Conservation (phyloP, 176 grass and related monocot genomes). For the bread wheat (Triticum aestivum) region DNA sequence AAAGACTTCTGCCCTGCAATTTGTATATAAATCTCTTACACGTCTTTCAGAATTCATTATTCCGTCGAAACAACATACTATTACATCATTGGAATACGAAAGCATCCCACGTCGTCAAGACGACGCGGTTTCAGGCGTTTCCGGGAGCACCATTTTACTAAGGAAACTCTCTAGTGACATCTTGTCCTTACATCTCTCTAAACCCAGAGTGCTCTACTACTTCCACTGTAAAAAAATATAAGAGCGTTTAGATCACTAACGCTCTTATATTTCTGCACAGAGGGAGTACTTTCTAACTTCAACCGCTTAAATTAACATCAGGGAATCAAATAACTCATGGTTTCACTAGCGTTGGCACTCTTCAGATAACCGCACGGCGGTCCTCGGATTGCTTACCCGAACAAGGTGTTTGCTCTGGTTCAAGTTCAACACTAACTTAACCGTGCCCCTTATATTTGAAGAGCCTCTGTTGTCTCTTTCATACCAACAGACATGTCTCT, state of each 20-base stretch:
- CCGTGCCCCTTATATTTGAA: too few relatives aligned
- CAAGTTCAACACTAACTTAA: too few relatives aligned
- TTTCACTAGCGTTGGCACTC: not conserved
- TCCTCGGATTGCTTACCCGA: not conserved
- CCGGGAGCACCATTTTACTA: constrained; percentile 10
- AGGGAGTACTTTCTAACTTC: not conserved
- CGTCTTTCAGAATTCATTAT: not conserved
- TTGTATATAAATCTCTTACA: not conserved
- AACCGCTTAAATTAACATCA: not conserved
- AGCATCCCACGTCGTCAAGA: not conserved
- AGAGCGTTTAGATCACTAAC: too few relatives aligned
- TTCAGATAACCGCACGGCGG: not conserved
- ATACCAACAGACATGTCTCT: too few relatives aligned
- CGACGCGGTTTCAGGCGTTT: not conserved
- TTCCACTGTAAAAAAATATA: not conserved
- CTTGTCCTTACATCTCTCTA: not conserved
- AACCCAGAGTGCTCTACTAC: not conserved
- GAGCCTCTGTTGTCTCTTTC: too few relatives aligned
- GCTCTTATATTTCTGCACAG: too few relatives aligned
- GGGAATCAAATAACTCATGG: not conserved
- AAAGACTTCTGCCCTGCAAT: not conserved
- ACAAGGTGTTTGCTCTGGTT: constrained; percentile 31
- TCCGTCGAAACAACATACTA: not conserved
- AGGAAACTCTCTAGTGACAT: not conserved
- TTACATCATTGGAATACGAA: not conserved